Evolutionary conservation across 1,139 yeast genomes (phyloP), one percentile per base, ranked within the genome.

Genomic region (Kazachstania sp.): DNA sequence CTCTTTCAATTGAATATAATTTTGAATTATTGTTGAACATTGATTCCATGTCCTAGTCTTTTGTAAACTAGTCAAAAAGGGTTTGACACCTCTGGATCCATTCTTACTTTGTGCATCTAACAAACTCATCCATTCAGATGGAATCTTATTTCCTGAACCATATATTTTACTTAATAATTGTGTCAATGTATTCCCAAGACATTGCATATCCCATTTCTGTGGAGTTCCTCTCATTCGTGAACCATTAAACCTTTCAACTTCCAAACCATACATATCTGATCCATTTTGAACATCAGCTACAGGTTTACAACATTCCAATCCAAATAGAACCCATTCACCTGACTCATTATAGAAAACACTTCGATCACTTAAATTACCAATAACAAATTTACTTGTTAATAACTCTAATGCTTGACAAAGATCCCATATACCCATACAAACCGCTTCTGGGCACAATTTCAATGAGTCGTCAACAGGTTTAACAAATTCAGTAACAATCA

Each of bases 251-350:
- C 37, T 19, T 19, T 30, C 30, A 18, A 23, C 45, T 6, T 30
- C 39, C 18, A 15, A n/a, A n/a, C 15, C 18, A 15, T 29, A 37
- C 26, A 67, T 68, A 48, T 73, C 78, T 1, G 83, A 74, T n/a
- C 18, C 19, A 15, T 15, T 16, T 15, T 15, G 16, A 15, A 18
- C 36, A n/a, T 32, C 36, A 1, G 15, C 18, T 2, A 18, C 36
- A 15, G 18, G 12, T 18, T 15, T 32, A 48, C 84, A 71, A 4
- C 85, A 65, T 63, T 90, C 97, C 57, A 88, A 78, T 1, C 96
- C 96, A 54, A 86, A 85, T 26, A 90, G 63, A 50, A 81, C 83
- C 94, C 95, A 86, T 58, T 86, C 95, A 8, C 96, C 95, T 37
- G 71, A 62, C 20, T 72, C 75, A 48, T 77, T 83, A 13, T 86